Base-by-base conservation (phyloP, 1,139 yeast species). In the Neolecta irregularis region DNA sequence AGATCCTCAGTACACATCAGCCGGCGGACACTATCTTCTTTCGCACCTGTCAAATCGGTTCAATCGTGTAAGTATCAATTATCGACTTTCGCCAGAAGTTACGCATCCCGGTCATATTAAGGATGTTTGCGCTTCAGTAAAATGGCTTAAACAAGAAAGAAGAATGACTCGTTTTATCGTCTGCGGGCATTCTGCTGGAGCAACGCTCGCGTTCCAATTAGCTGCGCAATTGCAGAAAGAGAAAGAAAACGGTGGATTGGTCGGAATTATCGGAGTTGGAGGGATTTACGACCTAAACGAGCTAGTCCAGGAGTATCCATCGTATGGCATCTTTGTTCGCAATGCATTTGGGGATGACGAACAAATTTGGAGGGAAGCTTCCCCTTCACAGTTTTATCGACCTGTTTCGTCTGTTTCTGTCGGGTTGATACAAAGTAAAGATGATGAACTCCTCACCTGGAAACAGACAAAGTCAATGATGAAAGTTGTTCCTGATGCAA, bases 111-210 rank as follows among this genome's bases (percentile, higher is more conserved):
- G 43, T 1, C 91, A 78, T 51, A 42, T 74, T 8, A 37, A 59
- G 1, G 93, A 80, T 45, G 69, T 74, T 2, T 35, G 61, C 1
- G 38, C 33, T 0, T 79, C 72, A 0, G 46, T 78, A 7, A 38
- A 48, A 7, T 43, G 47, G n/a, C 44, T 64, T 4, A 32, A 39
- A 12, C 24, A 40, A 7, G 41, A 47, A 15, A 48, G 48, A 34
- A 37, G 41, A 2, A 51, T 71, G 3, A 42, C 49, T 2, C 44
- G 56, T 13, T 42, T 62, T 12, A 32, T 59, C 40, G 41, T 72
- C 5, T 61, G 70, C 4, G 93, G 93, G 0, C 93, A 81, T 54
- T 77, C 92, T 1, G 92, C 75, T 2, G 93, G 94, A 1, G 81
- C 88, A 1, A 72, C 79, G 2, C 51, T 81, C 32, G 61, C 69